phyloP scores from a whole-genome alignment of 164 flowering plant species.

The Tetrastigma voinierianum region DNA sequence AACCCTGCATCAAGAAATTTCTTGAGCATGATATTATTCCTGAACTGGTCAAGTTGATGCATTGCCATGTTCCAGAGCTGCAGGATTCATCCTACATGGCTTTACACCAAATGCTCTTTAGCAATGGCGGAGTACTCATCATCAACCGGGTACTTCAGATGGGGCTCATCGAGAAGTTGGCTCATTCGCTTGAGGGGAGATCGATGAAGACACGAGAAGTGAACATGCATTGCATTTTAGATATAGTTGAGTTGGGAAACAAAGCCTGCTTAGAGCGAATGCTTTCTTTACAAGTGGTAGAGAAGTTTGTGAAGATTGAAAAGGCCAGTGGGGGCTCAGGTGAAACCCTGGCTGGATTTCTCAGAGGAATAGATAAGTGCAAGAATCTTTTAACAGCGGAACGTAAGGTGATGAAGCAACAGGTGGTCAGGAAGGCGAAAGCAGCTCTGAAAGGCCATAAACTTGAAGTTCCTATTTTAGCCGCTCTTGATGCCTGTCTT shows the following conservation, averaged over 20 bases:
- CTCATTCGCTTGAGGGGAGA: constrained; percentile 32
- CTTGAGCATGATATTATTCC: constrained; percentile 39
- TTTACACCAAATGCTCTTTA: constrained; percentile 45
- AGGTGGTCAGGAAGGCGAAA: constrained; percentile 39
- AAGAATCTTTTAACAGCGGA: constrained; percentile 43
- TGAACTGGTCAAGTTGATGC: constrained; percentile 46
- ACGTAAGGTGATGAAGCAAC: constrained; percentile 44
- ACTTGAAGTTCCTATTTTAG: constrained; percentile 33
- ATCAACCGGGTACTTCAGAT: constrained; percentile 25
- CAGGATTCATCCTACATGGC: constrained; percentile 49
- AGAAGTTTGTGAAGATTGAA: constrained; percentile 39
- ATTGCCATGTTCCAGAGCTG: constrained; percentile 29
- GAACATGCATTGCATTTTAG: constrained; percentile 28
- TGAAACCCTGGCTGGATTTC: constrained; percentile 26
- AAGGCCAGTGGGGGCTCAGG: constrained; percentile 29
- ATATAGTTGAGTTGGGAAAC: constrained; percentile 45
- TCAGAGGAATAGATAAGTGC: constrained; percentile 44
- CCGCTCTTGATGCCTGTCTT: constrained; percentile 34
- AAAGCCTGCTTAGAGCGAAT: constrained; percentile 37
- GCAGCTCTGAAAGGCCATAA: constrained; percentile 36
- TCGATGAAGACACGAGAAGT: constrained; percentile 41
- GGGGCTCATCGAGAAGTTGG: constrained; percentile 35
- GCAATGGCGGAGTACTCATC: constrained; percentile 34
- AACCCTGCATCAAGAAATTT: constrained; percentile 35
- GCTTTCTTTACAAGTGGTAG: constrained; percentile 38